Evolutionary conservation across 1,284 basidiomycete species (phyloP).

Genomic region (Heterobasidion annosum): DNA sequence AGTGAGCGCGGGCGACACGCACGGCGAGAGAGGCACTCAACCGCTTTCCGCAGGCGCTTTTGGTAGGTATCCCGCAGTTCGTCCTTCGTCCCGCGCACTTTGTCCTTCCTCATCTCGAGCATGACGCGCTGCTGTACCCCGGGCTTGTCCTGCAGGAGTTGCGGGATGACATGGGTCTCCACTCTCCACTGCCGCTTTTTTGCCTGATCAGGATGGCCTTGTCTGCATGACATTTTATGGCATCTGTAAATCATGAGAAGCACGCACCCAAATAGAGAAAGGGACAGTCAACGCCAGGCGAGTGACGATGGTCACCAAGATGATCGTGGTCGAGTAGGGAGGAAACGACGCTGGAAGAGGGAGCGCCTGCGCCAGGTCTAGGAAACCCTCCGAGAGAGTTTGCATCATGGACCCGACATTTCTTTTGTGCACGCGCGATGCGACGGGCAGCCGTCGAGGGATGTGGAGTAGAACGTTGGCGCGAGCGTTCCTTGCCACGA

Average conservation of each 20-base stretch:
- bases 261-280: slow-evolving; percentile 71
- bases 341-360: slow-evolving; percentile 60
- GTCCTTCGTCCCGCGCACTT: slow-evolving; percentile 44
- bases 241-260: neutral
- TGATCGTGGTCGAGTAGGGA: slow-evolving; percentile 70
- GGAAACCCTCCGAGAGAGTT: slow-evolving; percentile 37
- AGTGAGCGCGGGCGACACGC: too few relatives aligned
- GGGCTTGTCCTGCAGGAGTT: slow-evolving; percentile 47
- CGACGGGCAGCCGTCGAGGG: neutral
- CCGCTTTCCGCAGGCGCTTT: slow-evolving; percentile 26
- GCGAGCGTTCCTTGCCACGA: neutral
- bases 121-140: slow-evolving; percentile 42
- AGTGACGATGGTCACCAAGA: slow-evolving; percentile 60
- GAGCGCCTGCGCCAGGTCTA: slow-evolving; percentile 59
- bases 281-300: slow-evolving; percentile 66
- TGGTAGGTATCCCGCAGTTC: slow-evolving; percentile 38
- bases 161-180: slow-evolving; percentile 63
- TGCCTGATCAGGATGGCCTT: slow-evolving; percentile 30
- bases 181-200: slow-evolving; percentile 54
- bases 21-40: slow-evolving; percentile 2
- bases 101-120: slow-evolving; percentile 48
- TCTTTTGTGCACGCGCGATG: slow-evolving; percentile 13
- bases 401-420: slow-evolving; percentile 29
- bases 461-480: neutral
- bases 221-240: neutral